Evolutionary conservation across 2,329 filamentous ascomycete species (phyloP), one percentile per base, ranked within the genome.

Genomic region (Hymenoscyphus scutula): DNA sequence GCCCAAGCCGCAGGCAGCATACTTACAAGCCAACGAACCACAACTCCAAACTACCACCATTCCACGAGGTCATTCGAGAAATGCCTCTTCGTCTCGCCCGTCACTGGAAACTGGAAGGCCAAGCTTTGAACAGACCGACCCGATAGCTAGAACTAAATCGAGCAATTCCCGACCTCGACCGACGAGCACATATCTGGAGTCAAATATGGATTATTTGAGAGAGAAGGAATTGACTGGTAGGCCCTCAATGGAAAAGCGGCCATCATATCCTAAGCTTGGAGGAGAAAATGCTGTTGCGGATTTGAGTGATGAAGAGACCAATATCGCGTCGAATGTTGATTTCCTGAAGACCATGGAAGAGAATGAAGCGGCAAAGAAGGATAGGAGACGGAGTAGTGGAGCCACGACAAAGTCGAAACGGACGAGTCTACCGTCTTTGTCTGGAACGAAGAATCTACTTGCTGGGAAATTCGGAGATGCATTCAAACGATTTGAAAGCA

Each of bases 381-480:
- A 85, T 37, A 80, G 81, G 68, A 80, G 84, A 37, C 75, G 79
- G 32, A 84, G 80, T 62, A 80, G 76, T 66, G 86, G 84, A 64
- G 82, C 77, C 3, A 78, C 75, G 54, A 69, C 81, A 57, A 78
- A 80, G 27, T 88, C 79, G 55, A 96, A 96, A 74, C 84, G 90
- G 11, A 82, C 87, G 1, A 95, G 91, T 74, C 77, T 96, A 66
- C 83, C 84, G 13, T 84, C 89, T 0, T 77, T 91, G 19, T 86
- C 89, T 6, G 87, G 86, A 45, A 90, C 89, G 29, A 96, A 95
- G 76, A 91, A 86, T 62, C 86, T 96, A 41, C 80, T 97, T n/a
- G 89, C 88, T 5, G 91, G 92, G 27, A 92, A 89, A 69, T 97
- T 98, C 74, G 92, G 93, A 0, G 93, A 97, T 71, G 93, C 94